Evolutionary conservation across 345 rosid species (phyloP), one percentile per base, ranked within the genome.

Genomic region (Erysimum cheiranthoides): DNA sequence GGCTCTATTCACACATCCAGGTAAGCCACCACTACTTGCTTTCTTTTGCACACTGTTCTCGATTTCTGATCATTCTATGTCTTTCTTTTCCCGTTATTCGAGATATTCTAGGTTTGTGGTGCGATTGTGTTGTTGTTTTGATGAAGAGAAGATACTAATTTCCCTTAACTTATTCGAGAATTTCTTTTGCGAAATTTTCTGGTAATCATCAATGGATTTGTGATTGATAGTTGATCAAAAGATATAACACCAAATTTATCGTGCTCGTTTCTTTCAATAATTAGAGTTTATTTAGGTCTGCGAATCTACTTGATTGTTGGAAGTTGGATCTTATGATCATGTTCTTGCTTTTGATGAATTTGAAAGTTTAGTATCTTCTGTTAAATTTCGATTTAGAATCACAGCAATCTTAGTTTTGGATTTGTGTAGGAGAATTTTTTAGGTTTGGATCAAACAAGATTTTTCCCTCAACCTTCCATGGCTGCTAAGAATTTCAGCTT

Each of bases 391-490:
- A 30, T 40, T 10, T 8, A 11, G 35, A 54, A 10, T 65, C 71
- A 31, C 57, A 25, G 5, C 60, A 16, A 66, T 45, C 39, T 63
- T 51, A 39, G 13, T 27, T 57, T 47, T 42, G 21, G 16, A 21
- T 31, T 42, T 38, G 17, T 69, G 54, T 30, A 13, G 56, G 17
- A 49, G 46, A 18, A 10, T 12, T 68, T 51, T n/a, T 49, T 40
- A 42, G 54, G 58, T 57, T 45, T 56, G 56, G 56, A 21, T 65
- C 92, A 2, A 85, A 82, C 34, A 86, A 80, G 79, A 74, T 85
- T 50, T 79, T 93, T 58, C 87, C 89, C 8, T 85, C 86, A 5
- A 61, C 85, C 88, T 51, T 73, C 57, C 14, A 59, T 81, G 28
- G 63, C 79, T 59, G 31, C 78, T 18, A 59, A 51, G 28, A 77